phyloP scores from a whole-genome alignment of 352 stramenopile species.

The Phytopythium boreale region DNA sequence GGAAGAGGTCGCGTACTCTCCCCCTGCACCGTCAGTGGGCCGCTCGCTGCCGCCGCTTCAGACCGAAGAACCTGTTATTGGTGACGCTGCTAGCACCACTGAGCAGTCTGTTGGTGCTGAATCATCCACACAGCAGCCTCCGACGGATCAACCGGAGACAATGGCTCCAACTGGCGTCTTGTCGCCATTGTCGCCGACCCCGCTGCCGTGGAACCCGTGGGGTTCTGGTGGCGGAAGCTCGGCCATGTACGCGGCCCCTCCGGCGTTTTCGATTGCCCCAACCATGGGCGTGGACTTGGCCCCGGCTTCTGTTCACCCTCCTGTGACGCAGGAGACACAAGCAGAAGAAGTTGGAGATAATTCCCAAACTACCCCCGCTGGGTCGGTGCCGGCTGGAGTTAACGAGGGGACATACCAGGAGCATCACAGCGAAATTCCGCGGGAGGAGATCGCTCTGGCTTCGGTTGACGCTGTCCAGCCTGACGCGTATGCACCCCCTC shows the following conservation, averaged over 20 bases:
- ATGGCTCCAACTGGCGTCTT: not conserved
- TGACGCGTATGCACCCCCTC: not conserved
- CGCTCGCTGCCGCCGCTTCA: slow-evolving; percentile 4
- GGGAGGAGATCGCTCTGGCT: not conserved
- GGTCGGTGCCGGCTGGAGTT: not conserved
- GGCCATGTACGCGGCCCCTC: slow-evolving; percentile 1
- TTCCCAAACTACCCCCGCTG: not conserved
- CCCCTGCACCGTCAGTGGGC: not conserved
- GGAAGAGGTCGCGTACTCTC: not conserved
- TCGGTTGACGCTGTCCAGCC: not conserved
- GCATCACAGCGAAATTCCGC: not conserved
- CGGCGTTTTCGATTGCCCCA: slow-evolving; percentile 6
- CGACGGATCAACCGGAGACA: not conserved
- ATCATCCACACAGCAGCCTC: not conserved
- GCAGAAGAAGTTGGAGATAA: not conserved
- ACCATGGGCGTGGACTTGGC: slow-evolving; percentile 5
- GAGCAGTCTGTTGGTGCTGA: not conserved
- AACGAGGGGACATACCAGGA: not conserved
- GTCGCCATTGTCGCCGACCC: slow-evolving; percentile 7
- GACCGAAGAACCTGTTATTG: not conserved
- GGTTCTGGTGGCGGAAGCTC: not conserved
- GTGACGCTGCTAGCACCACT: not conserved
- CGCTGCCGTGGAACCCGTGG: slow-evolving; percentile 9
- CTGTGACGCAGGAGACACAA: not conserved
- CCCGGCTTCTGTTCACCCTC: not conserved